phyloP scores from a whole-genome alignment of 805 yeast genomes.

The Scheffersomyces amazonensis region DNA sequence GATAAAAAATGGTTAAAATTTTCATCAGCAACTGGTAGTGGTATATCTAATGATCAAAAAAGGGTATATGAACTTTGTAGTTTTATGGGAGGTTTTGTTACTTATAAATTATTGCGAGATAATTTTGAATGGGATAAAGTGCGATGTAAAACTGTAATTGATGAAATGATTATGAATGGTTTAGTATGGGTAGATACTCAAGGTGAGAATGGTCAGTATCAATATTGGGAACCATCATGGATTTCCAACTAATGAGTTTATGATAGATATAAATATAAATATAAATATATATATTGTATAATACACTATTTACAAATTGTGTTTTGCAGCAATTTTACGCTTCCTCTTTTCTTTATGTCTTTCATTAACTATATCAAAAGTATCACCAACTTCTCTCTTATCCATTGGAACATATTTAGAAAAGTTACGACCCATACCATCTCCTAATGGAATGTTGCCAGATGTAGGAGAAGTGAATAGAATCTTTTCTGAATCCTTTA shows the following conservation, averaged over 20 bases:
- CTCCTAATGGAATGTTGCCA: constrained; percentile 61
- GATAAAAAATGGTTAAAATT: constrained; percentile 50
- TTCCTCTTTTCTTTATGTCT: constrained; percentile 50
- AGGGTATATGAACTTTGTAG: constrained; percentile 73
- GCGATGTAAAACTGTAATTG: constrained; percentile 60
- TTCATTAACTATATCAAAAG: constrained; percentile 68
- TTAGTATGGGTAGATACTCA: constrained; percentile 77
- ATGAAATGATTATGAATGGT: constrained; percentile 80
- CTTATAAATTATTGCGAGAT: constrained; percentile 60
- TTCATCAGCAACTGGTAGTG: constrained; percentile 19
- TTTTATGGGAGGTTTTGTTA: constrained; percentile 69
- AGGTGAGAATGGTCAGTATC: constrained; percentile 41
- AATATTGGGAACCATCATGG: constrained; percentile 79
- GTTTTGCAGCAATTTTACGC: constrained; percentile 2
- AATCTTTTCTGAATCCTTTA: constrained; percentile 14
- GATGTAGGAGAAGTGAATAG: background rate
- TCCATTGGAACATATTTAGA: constrained; percentile 55
- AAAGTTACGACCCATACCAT: constrained; percentile 67
- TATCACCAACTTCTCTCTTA: constrained; percentile 56
- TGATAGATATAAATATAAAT: background rate
- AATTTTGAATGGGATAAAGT: constrained; percentile 73
- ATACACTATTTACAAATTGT: background rate
- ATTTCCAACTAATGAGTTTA: constrained; percentile 25
- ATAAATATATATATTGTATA: background rate
- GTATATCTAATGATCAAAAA: constrained; percentile 57